phyloP scores from a whole-genome alignment of 345 rosid genomes.

The Punica granatum region DNA sequence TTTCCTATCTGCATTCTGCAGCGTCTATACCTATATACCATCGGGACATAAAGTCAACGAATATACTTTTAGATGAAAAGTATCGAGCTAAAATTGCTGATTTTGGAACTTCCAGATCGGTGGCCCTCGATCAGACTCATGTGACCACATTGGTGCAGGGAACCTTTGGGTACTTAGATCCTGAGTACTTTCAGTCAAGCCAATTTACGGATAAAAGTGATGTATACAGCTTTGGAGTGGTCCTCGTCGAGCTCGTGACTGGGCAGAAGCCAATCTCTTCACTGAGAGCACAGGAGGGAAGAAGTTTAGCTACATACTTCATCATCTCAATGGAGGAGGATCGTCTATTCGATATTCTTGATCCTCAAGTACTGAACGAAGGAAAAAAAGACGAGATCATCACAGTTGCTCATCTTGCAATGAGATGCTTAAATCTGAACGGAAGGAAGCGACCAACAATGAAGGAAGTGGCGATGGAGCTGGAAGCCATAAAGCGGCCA shows the following conservation, averaged over 20 bases:
- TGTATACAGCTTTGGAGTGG: constrained; percentile 9
- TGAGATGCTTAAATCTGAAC: not conserved
- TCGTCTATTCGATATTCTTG: not conserved
- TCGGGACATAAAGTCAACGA: constrained; percentile 4
- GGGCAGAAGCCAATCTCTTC: constrained; percentile 1
- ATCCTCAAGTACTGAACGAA: not conserved
- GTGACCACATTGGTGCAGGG: constrained; percentile 11
- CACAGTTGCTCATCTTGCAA: not conserved
- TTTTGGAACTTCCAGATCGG: not conserved
- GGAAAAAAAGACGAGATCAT: not conserved
- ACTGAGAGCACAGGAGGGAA: not conserved
- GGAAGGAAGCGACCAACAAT: constrained; percentile 1
- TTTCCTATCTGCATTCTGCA: constrained; percentile 12
- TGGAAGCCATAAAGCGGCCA: not conserved
- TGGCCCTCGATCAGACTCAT: not conserved
- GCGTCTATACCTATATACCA: constrained; percentile 8
- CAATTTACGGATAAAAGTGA: constrained; percentile 5
- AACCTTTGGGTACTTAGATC: constrained; percentile 1
- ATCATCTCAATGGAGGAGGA: not conserved
- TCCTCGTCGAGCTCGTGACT: not conserved
- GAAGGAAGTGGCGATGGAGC: not conserved
- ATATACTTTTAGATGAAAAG: constrained; percentile 7
- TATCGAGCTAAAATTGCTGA: constrained; percentile 8
- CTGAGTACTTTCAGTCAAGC: not conserved
- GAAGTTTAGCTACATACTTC: constrained; percentile 2